Evolutionary conservation across 208 protist species (phyloP).

Genomic region (Crithidia thermophila): DNA sequence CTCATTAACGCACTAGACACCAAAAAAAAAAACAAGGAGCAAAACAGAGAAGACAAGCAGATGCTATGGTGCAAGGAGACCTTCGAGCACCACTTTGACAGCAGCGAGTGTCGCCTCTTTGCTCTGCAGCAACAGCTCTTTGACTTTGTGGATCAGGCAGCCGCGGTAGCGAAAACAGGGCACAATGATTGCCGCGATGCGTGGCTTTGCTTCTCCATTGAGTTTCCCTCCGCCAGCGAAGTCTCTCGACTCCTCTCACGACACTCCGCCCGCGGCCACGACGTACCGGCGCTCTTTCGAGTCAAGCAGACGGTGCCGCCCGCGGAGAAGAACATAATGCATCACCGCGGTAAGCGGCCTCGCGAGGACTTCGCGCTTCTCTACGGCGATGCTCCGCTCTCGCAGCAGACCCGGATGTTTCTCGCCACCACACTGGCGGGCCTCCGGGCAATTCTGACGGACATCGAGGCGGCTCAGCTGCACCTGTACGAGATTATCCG

Average conservation of each 20-base stretch:
- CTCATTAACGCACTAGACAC: no score
- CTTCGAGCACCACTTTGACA: conserved; percentile 60
- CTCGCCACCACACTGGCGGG: conserved; percentile 57
- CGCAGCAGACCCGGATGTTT: conserved; percentile 74
- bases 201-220: conserved; percentile 83
- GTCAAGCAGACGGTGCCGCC: background rate
- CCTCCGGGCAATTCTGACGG: conserved; percentile 29
- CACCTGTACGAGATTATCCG: conserved; percentile 91
- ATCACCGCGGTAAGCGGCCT: no score
- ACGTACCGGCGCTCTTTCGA: conserved; percentile 8
- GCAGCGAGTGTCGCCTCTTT: conserved; percentile 58
- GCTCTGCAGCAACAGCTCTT: conserved; percentile 78
- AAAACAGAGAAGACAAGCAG: background rate
- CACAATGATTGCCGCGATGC: background rate
- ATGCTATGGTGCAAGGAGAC: conserved; percentile 87
- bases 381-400: conserved; percentile 66
- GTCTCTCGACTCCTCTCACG: conserved; percentile 45
- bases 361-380: conserved; percentile 63
- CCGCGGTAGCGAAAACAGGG: background rate
- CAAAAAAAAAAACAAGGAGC: background rate
- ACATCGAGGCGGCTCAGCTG: conserved; percentile 52
- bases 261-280: conserved; percentile 14
- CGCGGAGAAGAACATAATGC: background rate
- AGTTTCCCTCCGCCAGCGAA: conserved; percentile 72
- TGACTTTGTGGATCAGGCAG: conserved; percentile 62